Evolutionary conservation across 257 asterid species (phyloP).

Genomic region (Gentiana straminea): DNA sequence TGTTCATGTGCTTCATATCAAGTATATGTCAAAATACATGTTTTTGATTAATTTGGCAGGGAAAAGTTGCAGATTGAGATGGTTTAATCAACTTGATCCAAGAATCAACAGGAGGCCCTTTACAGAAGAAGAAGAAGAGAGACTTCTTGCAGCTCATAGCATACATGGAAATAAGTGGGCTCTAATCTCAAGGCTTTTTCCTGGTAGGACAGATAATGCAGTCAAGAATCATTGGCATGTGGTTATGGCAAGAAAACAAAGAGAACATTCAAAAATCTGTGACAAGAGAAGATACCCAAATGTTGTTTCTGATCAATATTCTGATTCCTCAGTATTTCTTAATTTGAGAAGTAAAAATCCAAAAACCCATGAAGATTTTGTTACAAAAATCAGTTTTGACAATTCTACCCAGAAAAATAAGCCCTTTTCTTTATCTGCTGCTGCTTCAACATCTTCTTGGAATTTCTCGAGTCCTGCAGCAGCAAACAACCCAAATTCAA

Average conservation of each 20-base stretch:
- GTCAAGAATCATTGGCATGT: conserved; percentile 98
- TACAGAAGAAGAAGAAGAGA: conserved; percentile 78
- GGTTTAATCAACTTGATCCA: conserved; percentile 96
- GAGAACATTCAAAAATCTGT: conserved; percentile 55
- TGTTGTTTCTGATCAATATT: conserved; percentile 18
- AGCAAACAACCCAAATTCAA: conserved; percentile 10
- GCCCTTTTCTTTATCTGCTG: conserved; percentile 34
- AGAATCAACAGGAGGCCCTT: conserved; percentile 86
- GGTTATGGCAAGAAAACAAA: conserved; percentile 80
- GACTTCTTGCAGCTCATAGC: conserved; percentile 68
- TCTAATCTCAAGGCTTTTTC: conserved; percentile 74
- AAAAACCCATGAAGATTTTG: conserved; percentile 22
- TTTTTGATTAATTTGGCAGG: conserved; percentile 25
- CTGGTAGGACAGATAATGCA: conserved; percentile 94
- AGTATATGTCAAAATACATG: neutral
- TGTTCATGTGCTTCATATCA: too few relatives aligned
- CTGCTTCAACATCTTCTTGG: conserved; percentile 32
- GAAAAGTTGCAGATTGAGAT: conserved; percentile 89
- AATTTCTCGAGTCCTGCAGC: conserved; percentile 15
- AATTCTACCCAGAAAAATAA: conserved; percentile 29
- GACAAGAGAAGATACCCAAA: conserved; percentile 32
- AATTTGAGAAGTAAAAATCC: conserved; percentile 25
- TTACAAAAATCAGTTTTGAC: conserved; percentile 41
- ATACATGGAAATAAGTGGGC: conserved; percentile 94
- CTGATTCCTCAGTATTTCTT: conserved; percentile 15